Base-by-base conservation (phyloP, 352 stramenopile genomes). In the Globisporangium splendens region DNA sequence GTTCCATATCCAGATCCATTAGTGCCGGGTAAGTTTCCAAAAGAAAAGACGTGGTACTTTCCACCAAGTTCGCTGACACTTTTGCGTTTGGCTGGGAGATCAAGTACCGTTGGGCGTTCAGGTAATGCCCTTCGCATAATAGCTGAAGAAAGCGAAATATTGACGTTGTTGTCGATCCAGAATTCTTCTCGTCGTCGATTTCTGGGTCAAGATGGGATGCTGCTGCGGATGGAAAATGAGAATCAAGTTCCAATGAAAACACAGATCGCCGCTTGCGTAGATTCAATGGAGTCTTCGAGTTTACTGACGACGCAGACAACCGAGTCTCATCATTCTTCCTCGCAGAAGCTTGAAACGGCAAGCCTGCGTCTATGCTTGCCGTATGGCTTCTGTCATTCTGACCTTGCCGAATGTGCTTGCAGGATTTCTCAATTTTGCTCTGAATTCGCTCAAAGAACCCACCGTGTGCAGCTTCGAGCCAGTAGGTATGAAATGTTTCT, bases 91-190 rank as follows among this genome's bases (percentile, higher is more conserved):
- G 56, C 44, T 89, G 79, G 7, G 58, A 55, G 46, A 92, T 83
- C 2, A 90, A 54, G 51, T 72, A 76, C 0, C 74, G 69, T 42
- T 92, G 79, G 8, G 73, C 75, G 48, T 82, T 79, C 18, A 90
- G 60, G 48, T 84, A 89, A 49, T 91, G 82, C 0, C 80, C 80
- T 65, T 91, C 82, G 39, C 79, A 89, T 3, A 92, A 54, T 22
- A 92, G 61, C 47, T 90, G 82, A 5, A 90, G 59, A 35, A 92
- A 92, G 0, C 82, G 82, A 57, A 89, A 89, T 42, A 87, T 74
- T 8, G 72, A 70, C 8, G 71, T 83, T 17, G 73, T 78, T 22
- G 63, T 74, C n/a, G 62, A 50, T 22, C 46, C 58, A 42, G 51
- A 39, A 18, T 24, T 61, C 15, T 76, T 28, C 17, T 49, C 31